A percentile compares a stretch with the other conserved stretches of the same genome.
phyloP scores from a whole-genome alignment of 2,329 filamentous ascomycete genomes.

The Emergomyces pasteurianus region DNA sequence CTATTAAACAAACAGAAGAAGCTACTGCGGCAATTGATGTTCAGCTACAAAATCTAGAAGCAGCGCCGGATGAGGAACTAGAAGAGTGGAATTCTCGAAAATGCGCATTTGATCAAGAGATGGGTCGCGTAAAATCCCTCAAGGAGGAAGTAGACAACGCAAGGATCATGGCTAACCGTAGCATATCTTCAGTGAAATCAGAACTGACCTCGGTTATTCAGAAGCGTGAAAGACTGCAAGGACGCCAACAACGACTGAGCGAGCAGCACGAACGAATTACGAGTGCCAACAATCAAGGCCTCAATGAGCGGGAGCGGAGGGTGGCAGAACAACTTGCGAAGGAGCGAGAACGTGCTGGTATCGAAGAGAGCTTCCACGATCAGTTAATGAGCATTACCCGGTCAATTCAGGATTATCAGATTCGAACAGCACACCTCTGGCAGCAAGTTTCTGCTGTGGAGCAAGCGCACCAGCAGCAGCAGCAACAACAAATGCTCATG shows the following conservation, averaged over 20 bases:
- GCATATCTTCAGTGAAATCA: constrained; percentile 39
- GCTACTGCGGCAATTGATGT: constrained; percentile 42
- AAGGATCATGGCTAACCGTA: constrained; percentile 41
- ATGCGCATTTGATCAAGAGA: constrained; percentile 42
- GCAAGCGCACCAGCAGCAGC: constrained; percentile 34
- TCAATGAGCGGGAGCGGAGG: constrained; percentile 42
- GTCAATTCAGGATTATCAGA: constrained; percentile 32
- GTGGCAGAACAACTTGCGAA: constrained; percentile 36
- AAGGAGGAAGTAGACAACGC: constrained; percentile 40
- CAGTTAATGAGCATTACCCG: constrained; percentile 32
- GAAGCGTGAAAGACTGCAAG: constrained; percentile 48
- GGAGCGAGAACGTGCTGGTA: constrained; percentile 34
- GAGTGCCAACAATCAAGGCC: constrained; percentile 45
- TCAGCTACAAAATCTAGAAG: constrained; percentile 44
- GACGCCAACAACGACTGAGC: constrained; percentile 45
- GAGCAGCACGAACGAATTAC: constrained; percentile 51
- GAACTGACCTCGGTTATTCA: constrained; percentile 42
- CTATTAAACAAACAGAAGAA: constrained; percentile 52
- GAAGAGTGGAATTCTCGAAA: constrained; percentile 42
- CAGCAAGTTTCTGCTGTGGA: constrained; percentile 33
- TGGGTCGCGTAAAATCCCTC: constrained; percentile 38
- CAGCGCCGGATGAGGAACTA: constrained; percentile 45
- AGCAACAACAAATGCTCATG: constrained; percentile 25
- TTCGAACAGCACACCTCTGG: constrained; percentile 32
- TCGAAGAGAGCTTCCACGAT: constrained; percentile 32